Evolutionary conservation across 768 basidiomycete species (phyloP), one percentile per base, ranked within the genome.

Genomic region (Russula griseocarnosa): DNA sequence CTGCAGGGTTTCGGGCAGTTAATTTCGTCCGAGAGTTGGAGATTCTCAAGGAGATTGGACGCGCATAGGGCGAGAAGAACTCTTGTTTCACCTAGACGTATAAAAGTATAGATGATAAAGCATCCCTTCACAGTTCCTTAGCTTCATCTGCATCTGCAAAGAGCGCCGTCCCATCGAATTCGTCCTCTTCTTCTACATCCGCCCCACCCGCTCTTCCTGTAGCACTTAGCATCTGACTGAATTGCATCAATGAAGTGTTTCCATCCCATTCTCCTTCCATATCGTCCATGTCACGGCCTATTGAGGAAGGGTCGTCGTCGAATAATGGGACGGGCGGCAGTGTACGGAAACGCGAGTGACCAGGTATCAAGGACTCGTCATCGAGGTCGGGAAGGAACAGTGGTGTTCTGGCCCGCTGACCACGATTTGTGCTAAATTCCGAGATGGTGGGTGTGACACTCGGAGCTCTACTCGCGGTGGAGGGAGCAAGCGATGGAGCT

Each of bases 81-180:
- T 10, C 14, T 20, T 32, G 5, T 55, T n/a, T 42, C 9, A 56
- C 54, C 61, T 60, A 59, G 52, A 58, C 40, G 22, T 24, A 61
- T 50, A 53, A 20, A 52, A 42, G 66, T 63, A 68, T 65, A 67
- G 24, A 57, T 47, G 61, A 14, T 69, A 18, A 30, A 30, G 32
- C 32, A 46, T 49, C 49, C 47, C 38, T 24, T 70, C 58, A 83
- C 65, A 88, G 71, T 69, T 87, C 86, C 71, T 79, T 81, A 34
- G 77, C 76, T 75, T 93, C 90, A 69, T 93, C 91, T 38, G 91
- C 92, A 73, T 94, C 91, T 13, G 87, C 90, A 66, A 90, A 88
- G 47, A 92, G 83, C 46, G 85, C 81, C 14, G 82, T 82, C 42
- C 84, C 86, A 62, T 90, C 89, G 69, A 87, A 82, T 49, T 88